Conservation (phyloP, 257 asterid genomes). For the Capsicum rhomboideum region DNA sequence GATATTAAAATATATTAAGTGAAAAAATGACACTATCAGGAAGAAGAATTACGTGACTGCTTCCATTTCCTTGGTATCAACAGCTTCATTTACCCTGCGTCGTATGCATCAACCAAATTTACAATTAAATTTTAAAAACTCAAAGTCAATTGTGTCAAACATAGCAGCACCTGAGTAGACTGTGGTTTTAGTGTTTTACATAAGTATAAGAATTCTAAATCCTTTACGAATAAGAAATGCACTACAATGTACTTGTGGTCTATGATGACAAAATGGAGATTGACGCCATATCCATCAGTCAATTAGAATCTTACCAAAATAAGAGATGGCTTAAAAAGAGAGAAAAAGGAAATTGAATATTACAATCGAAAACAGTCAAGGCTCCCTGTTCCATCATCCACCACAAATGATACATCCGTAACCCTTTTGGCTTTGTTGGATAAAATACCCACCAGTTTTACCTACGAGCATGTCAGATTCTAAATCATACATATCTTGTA, state of each 20-base stretch:
- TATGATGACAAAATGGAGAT: not conserved
- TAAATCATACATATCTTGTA: not conserved
- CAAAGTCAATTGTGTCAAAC: not conserved
- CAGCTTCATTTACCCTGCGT: slow-evolving; percentile 60
- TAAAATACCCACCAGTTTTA: slow-evolving; percentile 65
- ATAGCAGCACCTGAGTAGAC: not conserved
- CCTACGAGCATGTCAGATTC: slow-evolving; percentile 29
- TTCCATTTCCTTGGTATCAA: slow-evolving; percentile 69
- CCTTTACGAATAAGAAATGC: not conserved
- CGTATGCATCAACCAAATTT: not conserved
- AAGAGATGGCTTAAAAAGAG: not conserved
- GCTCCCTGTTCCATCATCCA: slow-evolving; percentile 94
- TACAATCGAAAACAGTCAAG: slow-evolving; percentile 70
- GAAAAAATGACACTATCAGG: not conserved
- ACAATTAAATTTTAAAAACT: not conserved
- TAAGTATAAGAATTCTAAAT: not conserved
- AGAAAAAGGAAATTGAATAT: not conserved
- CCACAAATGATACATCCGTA: slow-evolving; percentile 57
- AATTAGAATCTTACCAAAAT: not conserved
- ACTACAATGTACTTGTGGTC: not conserved
- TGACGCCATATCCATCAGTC: not conserved
- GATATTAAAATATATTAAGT: not conserved
- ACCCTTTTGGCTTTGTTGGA: slow-evolving; percentile 45
- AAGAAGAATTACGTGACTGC: slow-evolving; percentile 42
- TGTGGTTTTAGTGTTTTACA: not conserved